Evolutionary conservation across 2,329 filamentous ascomycete genomes (phyloP), one percentile per base, ranked within the genome.

Genomic region (Fusarium pseudocircinatum): DNA sequence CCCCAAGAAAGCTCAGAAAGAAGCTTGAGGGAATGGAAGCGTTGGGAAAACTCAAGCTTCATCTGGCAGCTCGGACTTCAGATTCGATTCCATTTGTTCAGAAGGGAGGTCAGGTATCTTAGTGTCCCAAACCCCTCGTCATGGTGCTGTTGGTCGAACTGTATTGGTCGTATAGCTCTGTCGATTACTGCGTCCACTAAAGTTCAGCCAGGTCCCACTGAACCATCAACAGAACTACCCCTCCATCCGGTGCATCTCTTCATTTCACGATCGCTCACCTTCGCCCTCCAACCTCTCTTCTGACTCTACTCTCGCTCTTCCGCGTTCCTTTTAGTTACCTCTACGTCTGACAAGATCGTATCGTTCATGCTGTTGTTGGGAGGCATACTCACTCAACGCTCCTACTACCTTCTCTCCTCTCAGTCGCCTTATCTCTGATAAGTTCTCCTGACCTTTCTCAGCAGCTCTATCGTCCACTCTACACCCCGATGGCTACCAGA

Each of bases 401-500:
- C 60, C 65, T 67, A 62, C 46, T 69, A 63, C 59, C 40, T 64
- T 49, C 47, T 58, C 39, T 69, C 57, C 53, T 67, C 43, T 52
- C 39, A 63, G 61, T 64, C 67, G 34, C 62, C 59, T 50, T 54
- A 58, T 67, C 60, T 60, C 39, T 70, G 34, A 60, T 56, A 52
- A 64, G 39, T n/a, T 60, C 50, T 64, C 61, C 49, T 66, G 56
- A 60, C 64, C 46, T 60, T 63, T 58, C 26, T 52, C 40, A 46
- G 28, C 26, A 39, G 46, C 39, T 56, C 50, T 58, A 34, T 49
- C 67, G 43, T 46, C 49, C 53, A 50, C 43, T 52, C 43, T 40
- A 66, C 65, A 60, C 54, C 52, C 54, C 75, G 40, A 98, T 98
- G 96, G 96, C 96, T 54, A 92, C 93, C 64, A 84, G 89, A 77